A percentile compares a stretch with the other conserved stretches of the same genome.
These are phyloP conservation scores for Apiospora pterosperma DNA, from an alignment of 2,329 filamentous ascomycete genomes.

Conservation along the genomic window DNA sequence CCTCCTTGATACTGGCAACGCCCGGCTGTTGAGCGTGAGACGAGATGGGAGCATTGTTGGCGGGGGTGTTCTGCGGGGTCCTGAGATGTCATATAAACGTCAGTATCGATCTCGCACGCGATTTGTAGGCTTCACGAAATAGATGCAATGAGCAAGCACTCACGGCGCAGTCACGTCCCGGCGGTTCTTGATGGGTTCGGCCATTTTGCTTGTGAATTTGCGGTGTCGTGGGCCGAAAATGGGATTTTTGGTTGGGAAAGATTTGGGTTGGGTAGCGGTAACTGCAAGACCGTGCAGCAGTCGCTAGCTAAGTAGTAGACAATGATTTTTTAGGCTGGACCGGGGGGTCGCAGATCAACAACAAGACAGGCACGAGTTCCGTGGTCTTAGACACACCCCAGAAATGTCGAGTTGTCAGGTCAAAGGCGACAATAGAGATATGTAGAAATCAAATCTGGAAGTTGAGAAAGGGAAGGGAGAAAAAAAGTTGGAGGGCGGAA, in stretches of 20 bases:
- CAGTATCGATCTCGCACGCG: neutral
- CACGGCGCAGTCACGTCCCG: slow-evolving; percentile 58
- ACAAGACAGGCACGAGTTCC: slow-evolving; percentile 2
- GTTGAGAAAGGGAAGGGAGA: neutral
- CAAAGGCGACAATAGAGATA: neutral
- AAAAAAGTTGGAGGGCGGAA: slow-evolving; percentile 2
- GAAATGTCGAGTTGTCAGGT: slow-evolving; percentile 1
- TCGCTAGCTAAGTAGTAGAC: neutral
- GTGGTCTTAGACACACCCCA: slow-evolving; percentile 1
- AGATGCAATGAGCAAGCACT: slow-evolving; percentile 29
- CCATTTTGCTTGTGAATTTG: slow-evolving; percentile 43
- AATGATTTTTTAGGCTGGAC: slow-evolving; percentile 1
- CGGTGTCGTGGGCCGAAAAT: slow-evolving; percentile 15
- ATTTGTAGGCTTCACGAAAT: slow-evolving; percentile 3
- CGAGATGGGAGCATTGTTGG: slow-evolving; percentile 92
- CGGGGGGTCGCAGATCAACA: slow-evolving; percentile 4
- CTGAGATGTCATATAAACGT: slow-evolving; percentile 44
- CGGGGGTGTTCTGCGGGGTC: slow-evolving; percentile 97
- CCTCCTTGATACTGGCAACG: slow-evolving; percentile 94
- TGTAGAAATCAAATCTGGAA: neutral
- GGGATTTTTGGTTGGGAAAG: slow-evolving; percentile 14
- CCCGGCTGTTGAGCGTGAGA: slow-evolving; percentile 95
- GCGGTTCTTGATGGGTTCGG: slow-evolving; percentile 63
- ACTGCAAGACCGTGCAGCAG: slow-evolving; percentile 3
- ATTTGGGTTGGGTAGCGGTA: slow-evolving; percentile 6